These are phyloP conservation scores for Afroboletus lepidellus DNA, from an alignment of 1,284 basidiomycete species.

Conservation along the genomic window DNA sequence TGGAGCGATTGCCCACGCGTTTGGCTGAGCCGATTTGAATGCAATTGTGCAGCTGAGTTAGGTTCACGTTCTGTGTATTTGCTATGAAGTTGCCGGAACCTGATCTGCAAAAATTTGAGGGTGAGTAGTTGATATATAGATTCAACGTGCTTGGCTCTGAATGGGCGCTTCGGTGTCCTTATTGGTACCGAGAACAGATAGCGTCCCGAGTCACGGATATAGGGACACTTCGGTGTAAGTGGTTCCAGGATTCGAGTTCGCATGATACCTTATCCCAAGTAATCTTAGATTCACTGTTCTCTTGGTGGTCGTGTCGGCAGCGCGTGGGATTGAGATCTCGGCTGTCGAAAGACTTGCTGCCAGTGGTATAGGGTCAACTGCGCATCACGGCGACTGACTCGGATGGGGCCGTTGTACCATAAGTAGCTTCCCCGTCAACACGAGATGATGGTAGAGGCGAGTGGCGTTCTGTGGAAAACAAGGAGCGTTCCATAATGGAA, in stretches of 20 bases:
- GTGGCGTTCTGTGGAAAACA: slow-evolving; percentile 17
- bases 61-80: neutral
- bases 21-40: neutral
- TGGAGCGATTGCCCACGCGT: slow-evolving; percentile 15
- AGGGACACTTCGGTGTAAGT: slow-evolving; percentile 6
- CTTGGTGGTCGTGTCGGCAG: slow-evolving; percentile 20
- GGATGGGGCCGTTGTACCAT: slow-evolving; percentile 4
- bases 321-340: slow-evolving; percentile 24
- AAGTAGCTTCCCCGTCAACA: slow-evolving; percentile 14
- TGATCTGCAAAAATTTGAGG: slow-evolving; percentile 14
- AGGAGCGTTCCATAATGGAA: slow-evolving; percentile 17
- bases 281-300: neutral
- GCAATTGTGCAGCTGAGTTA: neutral
- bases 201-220: neutral
- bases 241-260: neutral
- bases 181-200: slow-evolving; percentile 14
- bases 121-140: slow-evolving; percentile 1
- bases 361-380: slow-evolving; percentile 7
- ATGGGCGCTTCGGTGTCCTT: slow-evolving; percentile 5
- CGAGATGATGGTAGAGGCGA: slow-evolving; percentile 22
- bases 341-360: slow-evolving; percentile 7
- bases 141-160: slow-evolving; percentile 8
- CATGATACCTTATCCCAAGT: neutral
- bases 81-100: neutral
- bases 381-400: slow-evolving; percentile 16